Conservation (phyloP, 148 eudicot species). For the Diospyros kaki region DNA sequence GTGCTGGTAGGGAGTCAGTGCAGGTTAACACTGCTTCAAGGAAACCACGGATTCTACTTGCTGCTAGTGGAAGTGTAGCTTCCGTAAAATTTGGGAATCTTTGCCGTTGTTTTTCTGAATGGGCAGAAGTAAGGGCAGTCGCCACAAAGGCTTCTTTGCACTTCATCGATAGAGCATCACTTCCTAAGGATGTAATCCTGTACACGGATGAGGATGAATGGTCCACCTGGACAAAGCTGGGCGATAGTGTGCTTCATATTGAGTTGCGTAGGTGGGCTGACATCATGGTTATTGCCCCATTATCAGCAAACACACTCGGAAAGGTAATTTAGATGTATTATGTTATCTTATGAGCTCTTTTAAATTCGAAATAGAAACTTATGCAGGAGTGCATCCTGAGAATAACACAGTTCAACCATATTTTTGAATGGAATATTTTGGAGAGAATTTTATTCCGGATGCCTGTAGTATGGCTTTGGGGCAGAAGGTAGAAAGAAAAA, state of each 20-base stretch:
- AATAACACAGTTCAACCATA: neutral
- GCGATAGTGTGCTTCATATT: slow-evolving; percentile 87
- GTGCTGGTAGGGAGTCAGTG: slow-evolving; percentile 26
- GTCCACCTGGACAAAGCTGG: slow-evolving; percentile 80
- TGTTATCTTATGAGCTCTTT: neutral
- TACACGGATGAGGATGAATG: slow-evolving; percentile 94
- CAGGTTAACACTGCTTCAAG: slow-evolving; percentile 35
- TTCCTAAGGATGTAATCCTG: slow-evolving; percentile 68
- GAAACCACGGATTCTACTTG: slow-evolving; percentile 79
- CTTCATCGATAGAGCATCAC: slow-evolving; percentile 55
- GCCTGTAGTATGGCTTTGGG: neutral
- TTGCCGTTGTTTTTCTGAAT: slow-evolving; percentile 80
- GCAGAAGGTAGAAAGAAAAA: neutral
- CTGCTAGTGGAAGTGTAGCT: slow-evolving; percentile 99
- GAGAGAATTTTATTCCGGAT: neutral
- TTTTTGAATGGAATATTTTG: neutral
- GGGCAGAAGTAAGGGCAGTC: slow-evolving; percentile 96
- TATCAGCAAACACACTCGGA: slow-evolving; percentile 89
- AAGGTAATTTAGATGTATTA: slow-evolving; percentile 45
- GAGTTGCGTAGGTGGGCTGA: slow-evolving; percentile 95
- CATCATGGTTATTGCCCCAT: slow-evolving; percentile 92
- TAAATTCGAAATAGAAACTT: neutral
- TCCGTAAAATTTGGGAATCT: slow-evolving; percentile 86
- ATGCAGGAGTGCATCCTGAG: neutral
- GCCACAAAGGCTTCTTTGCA: slow-evolving; percentile 74